Conservation (phyloP, 1,284 basidiomycete genomes). For the Microbotryum violaceum region DNA sequence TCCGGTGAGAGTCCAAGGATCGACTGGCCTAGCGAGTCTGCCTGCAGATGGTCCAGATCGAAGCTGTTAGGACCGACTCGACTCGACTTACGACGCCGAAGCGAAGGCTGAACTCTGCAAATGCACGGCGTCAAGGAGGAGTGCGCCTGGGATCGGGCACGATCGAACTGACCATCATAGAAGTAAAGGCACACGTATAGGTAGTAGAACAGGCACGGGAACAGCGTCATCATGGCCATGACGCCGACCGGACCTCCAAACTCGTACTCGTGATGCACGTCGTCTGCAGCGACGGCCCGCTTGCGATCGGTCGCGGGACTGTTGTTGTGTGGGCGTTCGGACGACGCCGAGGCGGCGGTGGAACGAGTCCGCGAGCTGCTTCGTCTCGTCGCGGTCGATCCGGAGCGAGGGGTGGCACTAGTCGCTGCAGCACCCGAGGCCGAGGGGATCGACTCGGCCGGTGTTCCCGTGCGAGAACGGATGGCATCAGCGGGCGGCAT, state of each 20-base stretch:
- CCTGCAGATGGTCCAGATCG: constrained; percentile 2
- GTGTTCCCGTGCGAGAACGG: too few relatives aligned
- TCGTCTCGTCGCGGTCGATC: too few relatives aligned
- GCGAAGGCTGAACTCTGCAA: neutral
- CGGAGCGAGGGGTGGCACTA: too few relatives aligned
- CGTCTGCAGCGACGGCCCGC: neutral
- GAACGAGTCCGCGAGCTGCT: too few relatives aligned
- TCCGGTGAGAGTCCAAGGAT: constrained; percentile 12
- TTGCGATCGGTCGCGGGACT: too few relatives aligned
- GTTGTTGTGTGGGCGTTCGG: too few relatives aligned
- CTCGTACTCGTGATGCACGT: constrained; percentile 53
- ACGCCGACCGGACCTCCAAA: constrained; percentile 94
- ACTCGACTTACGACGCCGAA: neutral
- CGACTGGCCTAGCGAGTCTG: constrained; percentile 10
- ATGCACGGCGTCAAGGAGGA: neutral
- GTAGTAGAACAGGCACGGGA: constrained; percentile 93
- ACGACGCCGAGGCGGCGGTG: too few relatives aligned
- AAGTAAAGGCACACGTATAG: constrained; percentile 97
- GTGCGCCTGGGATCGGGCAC: neutral
- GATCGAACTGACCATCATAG: constrained; percentile 67
- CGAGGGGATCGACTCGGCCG: too few relatives aligned
- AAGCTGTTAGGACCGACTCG: neutral
- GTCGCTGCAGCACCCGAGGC: too few relatives aligned
- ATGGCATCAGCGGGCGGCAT: too few relatives aligned
- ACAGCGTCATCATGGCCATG: constrained; percentile 85